phyloP scores from a whole-genome alignment of 257 asterid genomes.

The Schizonepeta tenuifolia region DNA sequence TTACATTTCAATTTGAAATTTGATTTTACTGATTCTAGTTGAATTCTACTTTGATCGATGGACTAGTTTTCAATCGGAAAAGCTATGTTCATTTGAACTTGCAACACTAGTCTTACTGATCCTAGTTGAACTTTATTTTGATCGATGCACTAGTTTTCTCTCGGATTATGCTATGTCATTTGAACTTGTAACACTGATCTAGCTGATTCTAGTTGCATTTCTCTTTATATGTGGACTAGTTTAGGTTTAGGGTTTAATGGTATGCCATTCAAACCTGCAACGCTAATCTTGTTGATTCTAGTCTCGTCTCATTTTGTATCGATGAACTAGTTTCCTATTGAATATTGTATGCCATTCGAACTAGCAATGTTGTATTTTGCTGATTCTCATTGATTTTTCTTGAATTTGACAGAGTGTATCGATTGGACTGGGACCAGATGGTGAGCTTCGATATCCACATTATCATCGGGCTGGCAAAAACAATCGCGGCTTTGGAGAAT shows the following conservation, averaged over 20 bases:
- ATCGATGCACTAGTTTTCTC: background rate
- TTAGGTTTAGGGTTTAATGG: background rate
- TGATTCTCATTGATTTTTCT: background rate
- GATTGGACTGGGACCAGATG: conserved; percentile 86
- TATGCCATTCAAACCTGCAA: background rate
- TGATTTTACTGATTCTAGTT: background rate
- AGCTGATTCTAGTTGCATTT: background rate
- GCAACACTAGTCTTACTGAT: background rate
- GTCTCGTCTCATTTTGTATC: background rate
- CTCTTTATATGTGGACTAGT: background rate
- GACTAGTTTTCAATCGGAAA: background rate
- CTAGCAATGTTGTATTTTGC: background rate
- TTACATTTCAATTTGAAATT: background rate
- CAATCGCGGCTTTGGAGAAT: conserved; percentile 64
- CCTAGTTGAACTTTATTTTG: background rate
- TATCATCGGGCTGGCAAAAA: conserved; percentile 39
- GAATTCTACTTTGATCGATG: background rate
- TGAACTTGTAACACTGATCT: background rate
- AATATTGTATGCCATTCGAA: background rate
- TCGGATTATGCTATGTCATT: background rate
- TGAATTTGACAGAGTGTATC: conserved; percentile 59
- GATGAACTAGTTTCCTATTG: background rate
- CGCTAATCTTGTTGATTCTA: background rate
- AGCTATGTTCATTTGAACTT: background rate
- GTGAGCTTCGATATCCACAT: conserved; percentile 87